Base-by-base conservation (phyloP, 805 yeast species). In the Wickerhamomyces hampshirensis region DNA sequence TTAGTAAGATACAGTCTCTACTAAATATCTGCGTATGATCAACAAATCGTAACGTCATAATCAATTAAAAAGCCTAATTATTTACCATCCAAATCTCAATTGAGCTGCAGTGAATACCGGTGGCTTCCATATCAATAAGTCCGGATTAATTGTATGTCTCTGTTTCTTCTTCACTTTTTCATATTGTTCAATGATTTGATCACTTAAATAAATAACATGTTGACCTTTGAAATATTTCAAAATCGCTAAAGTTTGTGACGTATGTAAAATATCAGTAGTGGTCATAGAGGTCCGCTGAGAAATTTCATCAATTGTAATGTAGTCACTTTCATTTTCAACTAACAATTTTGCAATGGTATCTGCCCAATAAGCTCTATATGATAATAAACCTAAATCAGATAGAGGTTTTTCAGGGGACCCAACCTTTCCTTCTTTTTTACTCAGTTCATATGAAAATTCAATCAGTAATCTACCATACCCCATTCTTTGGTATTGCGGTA, bases 381-480 rank as follows among this genome's bases (percentile, higher is more conserved):
- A 84, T 19, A 93, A 69, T 23, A 93, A 68, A 28, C 99, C 99
- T 55, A 93, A 69, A 69, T 93, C 98, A 0, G 96, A 85, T 16
- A 93, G 68, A 3, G 99, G 99, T 55, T 93, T 93, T 62, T 93
- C 99, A 0, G 98, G 99, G 0, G 96, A 87, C 1, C 99, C 99
- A 4, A 80, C 77, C 58, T 93, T 93, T 35, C 82, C 79, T 54
- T 93, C 99, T 35, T 79, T 82, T 52, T 82, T 80, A 3, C 96
- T 84, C 29, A 93, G 66, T 65, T 85, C 94, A 58, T 93, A 93
- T 4, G 96, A 86, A 56, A 93, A 91, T 52, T 91, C 96, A 50
- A 93, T 93, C 44, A 93, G 69, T 27, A 93, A 66, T 48, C 89
- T 81, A 43, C 98, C 98, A 59, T 76, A 93, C 1, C 99, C 99